Base-by-base conservation (phyloP, 2,329 filamentous ascomycete species). In the Lasiodiplodia hormozganensis region DNA sequence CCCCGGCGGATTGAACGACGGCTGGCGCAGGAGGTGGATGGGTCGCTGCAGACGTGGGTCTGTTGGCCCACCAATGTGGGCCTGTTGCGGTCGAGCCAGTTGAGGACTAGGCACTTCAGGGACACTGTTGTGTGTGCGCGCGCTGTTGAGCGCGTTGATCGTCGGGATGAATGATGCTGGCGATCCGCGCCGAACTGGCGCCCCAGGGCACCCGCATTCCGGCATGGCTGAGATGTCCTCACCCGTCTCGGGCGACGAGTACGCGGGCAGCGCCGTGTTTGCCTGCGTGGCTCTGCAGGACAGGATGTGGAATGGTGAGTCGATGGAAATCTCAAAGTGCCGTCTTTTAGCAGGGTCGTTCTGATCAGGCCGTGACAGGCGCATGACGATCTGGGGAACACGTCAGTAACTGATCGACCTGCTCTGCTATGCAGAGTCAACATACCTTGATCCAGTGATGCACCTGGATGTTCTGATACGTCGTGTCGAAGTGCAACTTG, bases 241-340 rank as follows among this genome's bases (percentile, higher is more conserved):
- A 2, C 72, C 72, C 8, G 76, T 73, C 69, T 85, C 83, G 11
- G 85, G 86, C 68, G 82, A 86, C 10, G 88, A 89, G 78, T 97
- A 97, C 18, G 92, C 91, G 0, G 94, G 94, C 12, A 97, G 86
- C 14, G 89, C 89, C 31, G 92, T 97, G 79, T 97, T 97, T 62
- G 92, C 91, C 77, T 96, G 92, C 0, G 93, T 96, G n/a, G 94
- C 94, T 70, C 92, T 92, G 82, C 94, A 97, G 70, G 94, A 95
- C 58, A 97, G 90, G 56, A 97, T 93, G 70, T 95, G 95, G 77
- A 97, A 95, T 0, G 94, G 94, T 1, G 94, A 97, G 80, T 97
- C 94, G 73, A 97, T 97, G 72, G 93, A 97, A 74, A 97, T 97
- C 79, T 97, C 94, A 73, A 97, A 97, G 77, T 97, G 94, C 40